Evolutionary conservation across 139 green algal species (phyloP), one percentile per base, ranked within the genome.

Genomic region (Dunaliella sp.): DNA sequence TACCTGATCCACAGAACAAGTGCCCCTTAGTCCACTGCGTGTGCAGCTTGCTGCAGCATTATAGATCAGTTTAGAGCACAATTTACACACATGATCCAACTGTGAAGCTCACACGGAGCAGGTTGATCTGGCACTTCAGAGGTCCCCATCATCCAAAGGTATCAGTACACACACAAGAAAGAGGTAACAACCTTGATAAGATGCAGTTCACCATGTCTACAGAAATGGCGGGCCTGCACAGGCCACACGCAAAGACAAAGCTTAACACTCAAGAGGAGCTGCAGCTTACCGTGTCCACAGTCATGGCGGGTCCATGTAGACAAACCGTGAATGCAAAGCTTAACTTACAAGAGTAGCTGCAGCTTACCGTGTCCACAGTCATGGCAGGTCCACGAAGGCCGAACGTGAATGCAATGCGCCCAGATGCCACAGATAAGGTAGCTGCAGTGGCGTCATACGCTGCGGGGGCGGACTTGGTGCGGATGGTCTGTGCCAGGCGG

Each of bases 181-280:
- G n/a, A n/a, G n/a, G n/a, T n/a, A 90, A 91, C 36, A 95, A 90
- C 1, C 94, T 81, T 0, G 93, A 94, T 0, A 91, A 84, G 2
- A 89, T 94, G 84, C 94, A 97, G 3, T 93, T n/a, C n/a, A n/a
- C 95, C 0, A 93, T 98, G 86, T 98, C 95, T 0, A 98, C 85
- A 35, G 89, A 90, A 22, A 97, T 83, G 32, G 94, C 86, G 0
- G 96, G 91, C 1, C 95, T 95, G 33, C 90, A 89, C n/a, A n/a
- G n/a, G n/a, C n/a, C n/a, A n/a, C n/a, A n/a, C n/a, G n/a, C n/a
- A n/a, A n/a, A n/a, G n/a, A n/a, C n/a, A n/a, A n/a, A n/a, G n/a
- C 38, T n/a, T n/a, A 90, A 91, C 36, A 95, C 91, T 0, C 94
- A 81, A 0, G 93, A 94, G 0, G 92, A 84, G 2, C 89, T 94